phyloP scores from a whole-genome alignment of 2,329 filamentous ascomycete genomes.

The Apiospora arundinis region DNA sequence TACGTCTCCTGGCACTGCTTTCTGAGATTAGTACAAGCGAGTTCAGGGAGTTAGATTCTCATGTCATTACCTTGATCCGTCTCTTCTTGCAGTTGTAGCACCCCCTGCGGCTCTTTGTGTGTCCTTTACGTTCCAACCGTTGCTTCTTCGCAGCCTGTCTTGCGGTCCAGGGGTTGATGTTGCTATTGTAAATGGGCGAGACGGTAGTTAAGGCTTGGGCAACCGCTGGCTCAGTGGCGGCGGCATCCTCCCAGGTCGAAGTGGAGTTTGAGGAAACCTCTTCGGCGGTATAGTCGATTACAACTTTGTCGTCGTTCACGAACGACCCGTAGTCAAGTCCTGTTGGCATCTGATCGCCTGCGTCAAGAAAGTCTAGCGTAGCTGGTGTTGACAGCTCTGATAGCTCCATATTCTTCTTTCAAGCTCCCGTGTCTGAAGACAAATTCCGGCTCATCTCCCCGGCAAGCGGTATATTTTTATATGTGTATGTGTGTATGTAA shows the following conservation, averaged over 20 bases:
- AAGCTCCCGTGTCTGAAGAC: background rate
- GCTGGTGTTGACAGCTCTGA: background rate
- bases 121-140: constrained; percentile 62
- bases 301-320: background rate
- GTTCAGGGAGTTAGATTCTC: background rate
- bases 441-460: constrained; percentile 3
- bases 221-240: background rate
- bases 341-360: background rate
- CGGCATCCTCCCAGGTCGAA: background rate
- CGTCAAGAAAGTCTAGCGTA: background rate
- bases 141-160: constrained; percentile 39
- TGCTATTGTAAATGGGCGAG: background rate
- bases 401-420: background rate
- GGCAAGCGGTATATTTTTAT: background rate
- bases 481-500: background rate
- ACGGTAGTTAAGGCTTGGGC: background rate
- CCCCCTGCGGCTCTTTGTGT: constrained; percentile 69
- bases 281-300: background rate
- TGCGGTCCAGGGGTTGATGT: background rate
- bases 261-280: background rate
- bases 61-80: constrained; percentile 62
- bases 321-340: background rate
- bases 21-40: background rate
- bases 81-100: constrained; percentile 73
- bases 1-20: constrained; percentile 68